These are phyloP conservation scores for Puccinia polysora DNA, from an alignment of 1,284 basidiomycete genomes.

Conservation along the genomic window DNA sequence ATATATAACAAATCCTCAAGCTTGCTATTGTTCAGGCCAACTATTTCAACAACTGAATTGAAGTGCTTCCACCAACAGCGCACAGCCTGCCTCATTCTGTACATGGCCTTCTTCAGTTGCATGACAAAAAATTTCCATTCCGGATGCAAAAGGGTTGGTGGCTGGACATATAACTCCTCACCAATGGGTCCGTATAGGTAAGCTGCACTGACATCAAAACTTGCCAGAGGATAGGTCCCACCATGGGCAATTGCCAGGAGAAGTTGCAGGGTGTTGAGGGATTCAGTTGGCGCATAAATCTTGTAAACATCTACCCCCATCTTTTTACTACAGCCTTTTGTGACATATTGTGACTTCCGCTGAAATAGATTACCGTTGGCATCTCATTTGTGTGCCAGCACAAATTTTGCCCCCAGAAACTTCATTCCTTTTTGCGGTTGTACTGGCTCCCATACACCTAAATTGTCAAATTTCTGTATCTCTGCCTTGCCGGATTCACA, in stretches of 20 bases:
- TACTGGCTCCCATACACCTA: too few species aligned
- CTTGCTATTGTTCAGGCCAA: not conserved
- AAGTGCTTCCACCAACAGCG: constrained; percentile 26
- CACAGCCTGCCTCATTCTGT: constrained; percentile 10
- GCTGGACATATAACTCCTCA: constrained; percentile 4
- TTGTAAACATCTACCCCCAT: constrained; percentile 9
- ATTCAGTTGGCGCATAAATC: constrained; percentile 10
- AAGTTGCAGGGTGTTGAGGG: constrained; percentile 2
- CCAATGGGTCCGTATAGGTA: constrained; percentile 12
- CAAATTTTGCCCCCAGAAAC: too few species aligned
- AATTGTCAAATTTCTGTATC: too few species aligned
- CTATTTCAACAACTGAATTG: not conserved
- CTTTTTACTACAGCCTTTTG: constrained; percentile 18
- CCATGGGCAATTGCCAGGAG: not conserved
- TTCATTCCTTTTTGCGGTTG: too few species aligned
- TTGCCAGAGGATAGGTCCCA: not conserved
- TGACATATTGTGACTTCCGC: too few species aligned
- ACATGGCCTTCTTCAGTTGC: constrained; percentile 19
- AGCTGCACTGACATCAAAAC: constrained; percentile 19
- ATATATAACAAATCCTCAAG: constrained; percentile 1
- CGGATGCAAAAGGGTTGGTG: not conserved
- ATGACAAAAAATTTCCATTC: not conserved
- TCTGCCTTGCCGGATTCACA: too few species aligned
- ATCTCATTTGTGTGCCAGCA: too few species aligned
- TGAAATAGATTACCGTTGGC: too few species aligned